Evolutionary conservation across 257 asterid genomes (phyloP).

Genomic region (Osmanthus fragrans): DNA sequence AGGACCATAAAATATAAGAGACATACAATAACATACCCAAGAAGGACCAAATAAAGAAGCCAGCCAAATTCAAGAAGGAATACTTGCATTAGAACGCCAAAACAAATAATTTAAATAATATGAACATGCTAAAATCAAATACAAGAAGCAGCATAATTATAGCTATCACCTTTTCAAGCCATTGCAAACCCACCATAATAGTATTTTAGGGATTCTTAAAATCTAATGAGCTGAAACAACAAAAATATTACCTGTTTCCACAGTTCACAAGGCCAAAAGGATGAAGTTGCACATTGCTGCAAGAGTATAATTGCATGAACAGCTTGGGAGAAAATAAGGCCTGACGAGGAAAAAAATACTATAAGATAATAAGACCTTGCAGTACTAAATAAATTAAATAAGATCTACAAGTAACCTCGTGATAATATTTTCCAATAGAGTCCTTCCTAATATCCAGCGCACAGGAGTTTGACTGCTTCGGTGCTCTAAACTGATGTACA

Average conservation of each 20-base stretch:
- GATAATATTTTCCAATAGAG: constrained; percentile 29
- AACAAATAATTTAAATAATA: not conserved
- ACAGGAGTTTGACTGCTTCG: constrained; percentile 43
- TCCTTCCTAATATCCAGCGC: constrained; percentile 34
- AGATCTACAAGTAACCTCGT: constrained; percentile 36
- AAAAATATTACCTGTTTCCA: constrained; percentile 49
- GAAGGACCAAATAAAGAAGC: not conserved
- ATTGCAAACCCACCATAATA: not conserved
- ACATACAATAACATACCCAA: not conserved
- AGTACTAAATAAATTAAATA: not conserved
- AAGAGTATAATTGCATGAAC: constrained; percentile 51
- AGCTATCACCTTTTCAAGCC: not conserved
- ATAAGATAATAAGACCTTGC: not conserved
- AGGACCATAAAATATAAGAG: not conserved
- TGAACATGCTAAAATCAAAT: not conserved
- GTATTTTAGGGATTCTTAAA: not conserved
- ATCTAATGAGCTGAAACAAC: not conserved
- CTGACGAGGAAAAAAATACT: constrained; percentile 27
- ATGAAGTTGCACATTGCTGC: constrained; percentile 35
- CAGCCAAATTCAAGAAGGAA: not conserved
- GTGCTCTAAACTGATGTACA: constrained; percentile 48
- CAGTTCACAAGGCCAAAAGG: constrained; percentile 62
- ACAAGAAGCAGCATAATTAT: not conserved
- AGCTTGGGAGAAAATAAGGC: constrained; percentile 40
- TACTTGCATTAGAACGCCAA: not conserved